Evolutionary conservation across 1,284 basidiomycete species (phyloP).

Genomic region (Rhizoctonia solani): DNA sequence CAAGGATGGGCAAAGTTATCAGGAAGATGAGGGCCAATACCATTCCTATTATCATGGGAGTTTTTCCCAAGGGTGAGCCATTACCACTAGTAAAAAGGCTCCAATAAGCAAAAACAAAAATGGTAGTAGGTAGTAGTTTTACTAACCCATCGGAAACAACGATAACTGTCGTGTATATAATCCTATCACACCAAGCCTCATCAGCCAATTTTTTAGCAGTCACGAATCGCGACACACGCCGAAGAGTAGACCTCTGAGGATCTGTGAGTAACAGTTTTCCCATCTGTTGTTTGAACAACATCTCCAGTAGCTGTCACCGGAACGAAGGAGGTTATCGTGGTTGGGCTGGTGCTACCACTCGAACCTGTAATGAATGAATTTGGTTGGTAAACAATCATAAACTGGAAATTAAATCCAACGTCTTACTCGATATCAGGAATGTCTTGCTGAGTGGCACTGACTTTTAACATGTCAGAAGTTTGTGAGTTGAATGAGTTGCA

Average conservation of each 20-base stretch:
- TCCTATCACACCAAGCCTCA: background rate
- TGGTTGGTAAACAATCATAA: background rate
- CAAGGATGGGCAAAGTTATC: conserved; percentile 2
- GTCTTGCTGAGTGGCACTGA: background rate
- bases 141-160: conserved; percentile 2
- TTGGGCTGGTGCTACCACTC: background rate
- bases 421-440: background rate
- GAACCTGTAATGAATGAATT: too few species aligned
- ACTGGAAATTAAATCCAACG: background rate
- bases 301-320: conserved; percentile 13
- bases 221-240: background rate
- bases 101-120: background rate
- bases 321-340: conserved; percentile 3
- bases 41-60: conserved; percentile 23
- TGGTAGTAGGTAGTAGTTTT: too few species aligned
- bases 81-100: background rate
- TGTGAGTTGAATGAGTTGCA: background rate
- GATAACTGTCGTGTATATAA: conserved; percentile 25
- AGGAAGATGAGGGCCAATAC: background rate
- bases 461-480: background rate
- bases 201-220: background rate
- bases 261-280: background rate
- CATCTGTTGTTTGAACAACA: background rate
- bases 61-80: conserved; percentile 1
- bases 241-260: conserved; percentile 28